Conservation (phyloP, 768 basidiomycete species). For the Lactifluus piperatus region DNA sequence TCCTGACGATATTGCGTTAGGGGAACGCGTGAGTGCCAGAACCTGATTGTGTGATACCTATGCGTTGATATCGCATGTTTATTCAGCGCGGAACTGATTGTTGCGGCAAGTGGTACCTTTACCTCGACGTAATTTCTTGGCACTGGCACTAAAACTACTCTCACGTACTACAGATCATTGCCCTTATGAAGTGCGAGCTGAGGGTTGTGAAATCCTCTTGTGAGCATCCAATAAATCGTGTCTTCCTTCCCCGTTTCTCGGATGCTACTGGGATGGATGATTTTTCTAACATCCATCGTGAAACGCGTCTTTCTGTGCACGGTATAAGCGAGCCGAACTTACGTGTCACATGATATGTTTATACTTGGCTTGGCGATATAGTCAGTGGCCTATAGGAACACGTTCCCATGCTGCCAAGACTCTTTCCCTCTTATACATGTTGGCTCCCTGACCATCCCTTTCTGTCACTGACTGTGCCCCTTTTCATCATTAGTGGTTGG, state of each 20-base stretch:
- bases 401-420: neutral
- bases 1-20: constrained; percentile 10
- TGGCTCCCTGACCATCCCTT: neutral
- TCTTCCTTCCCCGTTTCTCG: neutral
- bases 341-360: too few species aligned
- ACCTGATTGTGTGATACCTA: neutral
- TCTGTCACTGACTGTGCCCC: neutral
- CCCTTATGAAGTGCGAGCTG: constrained; percentile 37
- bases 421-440: neutral
- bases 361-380: too few species aligned
- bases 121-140: neutral
- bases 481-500: constrained; percentile 31
- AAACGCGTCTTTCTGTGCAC: neutral
- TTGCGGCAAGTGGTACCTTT: constrained; percentile 27
- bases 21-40: constrained; percentile 25
- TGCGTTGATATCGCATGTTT: neutral
- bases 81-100: constrained; percentile 35
- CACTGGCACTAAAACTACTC: too few species aligned
- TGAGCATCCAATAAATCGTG: constrained; percentile 21
- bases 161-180: constrained; percentile 32
- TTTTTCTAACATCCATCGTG: neutral
- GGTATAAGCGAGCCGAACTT: too few species aligned
- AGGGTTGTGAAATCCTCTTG: constrained; percentile 38
- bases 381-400: neutral
- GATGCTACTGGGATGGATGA: neutral